Base-by-base conservation (phyloP, 345 rosid genomes). In the Carallia pectinifolia region DNA sequence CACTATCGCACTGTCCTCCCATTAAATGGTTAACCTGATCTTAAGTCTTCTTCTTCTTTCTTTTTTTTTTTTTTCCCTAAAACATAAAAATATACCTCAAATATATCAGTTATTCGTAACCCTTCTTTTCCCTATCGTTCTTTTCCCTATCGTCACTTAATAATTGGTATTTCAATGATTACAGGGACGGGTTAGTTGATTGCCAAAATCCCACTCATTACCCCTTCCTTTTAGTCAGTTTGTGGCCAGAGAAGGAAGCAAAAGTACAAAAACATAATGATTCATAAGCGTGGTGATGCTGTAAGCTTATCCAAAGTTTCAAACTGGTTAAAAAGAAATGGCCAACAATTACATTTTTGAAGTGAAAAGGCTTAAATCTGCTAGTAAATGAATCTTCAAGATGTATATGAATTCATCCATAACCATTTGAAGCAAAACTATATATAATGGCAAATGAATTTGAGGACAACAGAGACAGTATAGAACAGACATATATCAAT, bases 191-290 rank as follows among this genome's bases (percentile, higher is more conserved):
- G 72, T 71, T 65, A 62, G 53, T 59, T 54, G 38, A 75, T 77
- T 29, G 55, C 68, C 55, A 54, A 62, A 69, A 53, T 73, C 75
- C 47, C 3, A 23, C 44, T 8, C 31, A 64, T 67, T 55, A 48
- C 54, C 52, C 53, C 53, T 13, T 27, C 68, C 74, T 74, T 80
- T 81, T 78, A 73, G 79, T 71, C 76, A 61, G 73, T 37, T 69
- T 72, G 79, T 68, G 74, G 81, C 72, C 81, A 63, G 63, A 56
- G 33, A 47, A 64, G 65, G 71, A 77, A 80, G 82, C 77, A 71
- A 77, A 77, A 36, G 67, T 52, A 50, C 59, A 39, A 10, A 36
- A 37, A 19, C 7, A 7, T 23, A 55, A 55, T 8, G 27, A 44
- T 3, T 44, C 17, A 15, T 40, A 7, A 44, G 17, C 2, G 50